Conservation (phyloP, 345 rosid species). For the Salix suchowensis region DNA sequence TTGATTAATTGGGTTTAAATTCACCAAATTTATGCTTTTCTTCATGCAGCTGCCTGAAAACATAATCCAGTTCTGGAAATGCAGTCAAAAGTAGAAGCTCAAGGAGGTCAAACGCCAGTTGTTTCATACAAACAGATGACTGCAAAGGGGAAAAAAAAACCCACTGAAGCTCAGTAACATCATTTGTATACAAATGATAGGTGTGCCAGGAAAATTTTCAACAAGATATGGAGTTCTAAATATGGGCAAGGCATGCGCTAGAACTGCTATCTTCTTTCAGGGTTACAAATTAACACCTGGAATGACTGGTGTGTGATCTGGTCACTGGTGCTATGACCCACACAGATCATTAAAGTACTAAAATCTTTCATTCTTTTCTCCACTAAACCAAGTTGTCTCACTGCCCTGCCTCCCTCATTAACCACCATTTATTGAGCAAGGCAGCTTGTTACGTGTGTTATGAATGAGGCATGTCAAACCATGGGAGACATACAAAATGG, state of each 20-base stretch:
- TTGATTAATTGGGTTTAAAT: constrained; percentile 32
- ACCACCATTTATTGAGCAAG: neutral
- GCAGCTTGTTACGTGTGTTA: neutral
- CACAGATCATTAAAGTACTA: neutral
- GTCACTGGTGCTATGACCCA: neutral
- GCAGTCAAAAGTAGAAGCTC: constrained; percentile 71
- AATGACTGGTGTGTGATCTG: neutral
- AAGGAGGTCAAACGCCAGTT: constrained; percentile 64
- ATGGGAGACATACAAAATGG: neutral
- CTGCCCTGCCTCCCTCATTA: neutral
- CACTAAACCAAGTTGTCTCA: neutral
- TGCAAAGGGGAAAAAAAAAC: constrained; percentile 21
- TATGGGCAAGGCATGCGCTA: neutral
- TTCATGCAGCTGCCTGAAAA: constrained; percentile 59
- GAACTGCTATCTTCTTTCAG: neutral
- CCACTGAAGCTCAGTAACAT: constrained; percentile 2
- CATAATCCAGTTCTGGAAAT: constrained; percentile 66
- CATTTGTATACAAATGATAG: neutral
- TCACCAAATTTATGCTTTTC: constrained; percentile 77
- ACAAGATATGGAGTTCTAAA: neutral
- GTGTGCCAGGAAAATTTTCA: neutral
- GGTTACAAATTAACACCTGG: neutral
- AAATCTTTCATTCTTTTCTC: neutral
- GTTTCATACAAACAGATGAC: constrained; percentile 83
- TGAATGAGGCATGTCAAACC: neutral